Evolutionary conservation across 2,329 filamentous ascomycete species (phyloP).

Genomic region (Talaromyces sp.): DNA sequence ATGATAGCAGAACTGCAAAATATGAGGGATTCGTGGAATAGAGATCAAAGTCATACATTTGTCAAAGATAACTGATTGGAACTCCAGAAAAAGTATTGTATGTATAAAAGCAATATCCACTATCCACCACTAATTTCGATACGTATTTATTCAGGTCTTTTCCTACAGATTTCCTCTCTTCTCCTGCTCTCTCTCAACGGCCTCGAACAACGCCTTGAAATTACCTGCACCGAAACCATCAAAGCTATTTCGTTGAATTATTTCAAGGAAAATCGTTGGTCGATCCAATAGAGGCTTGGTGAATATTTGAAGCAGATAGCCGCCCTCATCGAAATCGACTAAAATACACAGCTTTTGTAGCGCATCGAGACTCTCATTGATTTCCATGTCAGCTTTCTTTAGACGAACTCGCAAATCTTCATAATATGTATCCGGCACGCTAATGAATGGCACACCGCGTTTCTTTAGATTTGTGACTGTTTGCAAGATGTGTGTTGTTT

Average conservation of each 20-base stretch:
- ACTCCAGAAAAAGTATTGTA: background rate
- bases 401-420: constrained; percentile 63
- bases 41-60: background rate
- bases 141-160: background rate
- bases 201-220: constrained; percentile 88
- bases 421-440: constrained; percentile 78
- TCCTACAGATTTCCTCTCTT: constrained; percentile 68
- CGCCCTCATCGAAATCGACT: constrained; percentile 86
- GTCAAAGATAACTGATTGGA: background rate
- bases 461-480: constrained; percentile 67
- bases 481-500: constrained; percentile 69
- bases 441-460: constrained; percentile 81
- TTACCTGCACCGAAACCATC: constrained; percentile 88
- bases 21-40: background rate
- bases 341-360: constrained; percentile 73
- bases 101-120: background rate
- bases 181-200: constrained; percentile 84
- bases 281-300: constrained; percentile 82
- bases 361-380: constrained; percentile 71
- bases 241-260: constrained; percentile 66
- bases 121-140: background rate
- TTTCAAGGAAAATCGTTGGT: constrained; percentile 74
- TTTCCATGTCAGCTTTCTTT: constrained; percentile 38
- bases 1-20: constrained; percentile 1
- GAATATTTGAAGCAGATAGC: constrained; percentile 70